Evolutionary conservation across 169 alveolate genomes (phyloP).

Genomic region (Cardiosporidium cionae): DNA sequence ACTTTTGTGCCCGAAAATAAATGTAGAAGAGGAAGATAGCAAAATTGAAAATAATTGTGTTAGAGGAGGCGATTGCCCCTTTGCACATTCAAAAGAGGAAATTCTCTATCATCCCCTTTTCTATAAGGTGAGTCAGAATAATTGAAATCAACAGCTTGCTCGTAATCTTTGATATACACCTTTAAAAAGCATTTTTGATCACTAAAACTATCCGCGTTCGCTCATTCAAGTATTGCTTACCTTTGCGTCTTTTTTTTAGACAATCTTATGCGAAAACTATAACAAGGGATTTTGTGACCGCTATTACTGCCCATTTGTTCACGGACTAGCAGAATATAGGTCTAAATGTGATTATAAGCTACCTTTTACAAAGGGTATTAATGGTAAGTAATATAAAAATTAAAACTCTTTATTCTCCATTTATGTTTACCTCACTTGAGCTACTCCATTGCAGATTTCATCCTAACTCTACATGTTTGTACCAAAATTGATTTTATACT

Average conservation of each 20-base stretch:
- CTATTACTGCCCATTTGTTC: slow-evolving; percentile 73
- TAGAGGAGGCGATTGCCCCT: slow-evolving; percentile 76
- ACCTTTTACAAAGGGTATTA: slow-evolving; percentile 59
- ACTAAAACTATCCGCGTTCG: too few species aligned
- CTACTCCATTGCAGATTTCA: too few species aligned
- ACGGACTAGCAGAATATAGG: slow-evolving; percentile 67
- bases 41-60: slow-evolving; percentile 44
- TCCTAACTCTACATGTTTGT: too few species aligned
- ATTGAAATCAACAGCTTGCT: neutral
- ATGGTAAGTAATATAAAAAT: slow-evolving; percentile 15
- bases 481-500: too few species aligned
- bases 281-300: slow-evolving; percentile 58
- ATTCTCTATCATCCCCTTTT: slow-evolving; percentile 78
- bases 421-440: too few species aligned
- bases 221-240: too few species aligned
- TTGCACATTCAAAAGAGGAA: slow-evolving; percentile 82
- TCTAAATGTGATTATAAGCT: slow-evolving; percentile 49
- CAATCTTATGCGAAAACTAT: slow-evolving; percentile 48
- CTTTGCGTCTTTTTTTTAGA: too few species aligned
- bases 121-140: slow-evolving; percentile 58
- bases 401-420: too few species aligned
- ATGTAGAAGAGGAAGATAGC: slow-evolving; percentile 54
- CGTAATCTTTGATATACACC: too few species aligned
- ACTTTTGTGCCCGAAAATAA: slow-evolving; percentile 57
- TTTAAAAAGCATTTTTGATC: too few species aligned